These are phyloP conservation scores for Blastocladiella britannica DNA, from an alignment of 192 early-diverging fungal genomes.

Conservation along the genomic window DNA sequence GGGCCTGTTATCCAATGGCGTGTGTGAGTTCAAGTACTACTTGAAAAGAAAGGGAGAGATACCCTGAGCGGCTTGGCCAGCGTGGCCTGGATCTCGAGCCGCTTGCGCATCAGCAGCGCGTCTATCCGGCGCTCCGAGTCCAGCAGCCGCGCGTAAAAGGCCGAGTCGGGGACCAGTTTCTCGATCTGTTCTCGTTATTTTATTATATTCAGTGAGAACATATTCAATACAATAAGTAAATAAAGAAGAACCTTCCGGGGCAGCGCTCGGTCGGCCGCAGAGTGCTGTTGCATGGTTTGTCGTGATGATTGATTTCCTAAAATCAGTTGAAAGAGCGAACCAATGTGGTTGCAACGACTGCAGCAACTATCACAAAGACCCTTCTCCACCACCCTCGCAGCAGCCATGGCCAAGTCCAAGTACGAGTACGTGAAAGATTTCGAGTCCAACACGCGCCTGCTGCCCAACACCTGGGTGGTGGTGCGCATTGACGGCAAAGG, in stretches of 20 bases:
- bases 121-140: slow-evolving; percentile 78
- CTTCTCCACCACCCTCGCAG: not conserved
- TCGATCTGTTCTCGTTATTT: too few relatives aligned
- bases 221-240: too few relatives aligned
- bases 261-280: too few relatives aligned
- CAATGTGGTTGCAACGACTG: too few relatives aligned
- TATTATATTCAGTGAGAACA: too few relatives aligned
- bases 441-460: slow-evolving; percentile 51
- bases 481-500: slow-evolving; percentile 81
- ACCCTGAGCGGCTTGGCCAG: slow-evolving; percentile 52
- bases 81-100: slow-evolving; percentile 70
- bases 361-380: too few relatives aligned
- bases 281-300: too few relatives aligned
- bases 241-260: too few relatives aligned
- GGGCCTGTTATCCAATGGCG: slow-evolving; percentile 11
- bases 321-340: too few relatives aligned
- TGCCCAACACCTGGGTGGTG: slow-evolving; percentile 74
- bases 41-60: slow-evolving; percentile 1
- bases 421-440: slow-evolving; percentile 82
- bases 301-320: too few relatives aligned
- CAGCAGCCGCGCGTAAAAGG: slow-evolving; percentile 61
- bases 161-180: slow-evolving; percentile 75
- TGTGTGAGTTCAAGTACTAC: not conserved
- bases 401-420: slow-evolving; percentile 87
- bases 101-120: slow-evolving; percentile 72